phyloP scores from a whole-genome alignment of 2,329 filamentous ascomycete species.

The Penicillium aurantiogriseum region DNA sequence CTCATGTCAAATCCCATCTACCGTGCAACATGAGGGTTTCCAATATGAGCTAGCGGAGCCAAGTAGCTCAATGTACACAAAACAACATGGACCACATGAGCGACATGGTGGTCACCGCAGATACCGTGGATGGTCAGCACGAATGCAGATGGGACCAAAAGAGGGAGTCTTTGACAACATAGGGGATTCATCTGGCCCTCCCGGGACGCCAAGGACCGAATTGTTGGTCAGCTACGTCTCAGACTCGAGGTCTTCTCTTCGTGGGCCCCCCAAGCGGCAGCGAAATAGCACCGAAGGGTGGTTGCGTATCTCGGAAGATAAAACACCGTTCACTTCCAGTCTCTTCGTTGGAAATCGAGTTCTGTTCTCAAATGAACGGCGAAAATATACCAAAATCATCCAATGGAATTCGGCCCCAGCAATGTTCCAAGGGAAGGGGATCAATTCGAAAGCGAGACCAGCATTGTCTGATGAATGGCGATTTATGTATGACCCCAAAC shows the following conservation, averaged over 20 bases:
- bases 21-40: neutral
- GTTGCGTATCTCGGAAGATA: neutral
- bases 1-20: neutral
- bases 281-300: neutral
- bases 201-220: conserved; percentile 37
- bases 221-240: conserved; percentile 24
- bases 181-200: conserved; percentile 30
- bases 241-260: conserved; percentile 5
- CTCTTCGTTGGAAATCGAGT: neutral
- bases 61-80: neutral
- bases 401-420: conserved; percentile 10
- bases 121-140: conserved; percentile 39
- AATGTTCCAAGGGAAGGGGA: neutral
- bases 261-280: neutral
- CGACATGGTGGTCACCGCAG: conserved; percentile 20
- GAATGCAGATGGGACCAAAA: conserved; percentile 35
- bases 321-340: neutral
- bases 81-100: neutral
- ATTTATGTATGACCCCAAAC: neutral
- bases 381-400: neutral
- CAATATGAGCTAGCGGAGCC: neutral
- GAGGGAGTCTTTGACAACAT: conserved; percentile 13
- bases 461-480: conserved; percentile 4
- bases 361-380: neutral
- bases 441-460: neutral